Percentiles rank a stretch among this genome's conserved stretches.
Evolutionary conservation across 2,329 filamentous ascomycete species (phyloP).

Genomic region (Colletotrichum cordylinicola): DNA sequence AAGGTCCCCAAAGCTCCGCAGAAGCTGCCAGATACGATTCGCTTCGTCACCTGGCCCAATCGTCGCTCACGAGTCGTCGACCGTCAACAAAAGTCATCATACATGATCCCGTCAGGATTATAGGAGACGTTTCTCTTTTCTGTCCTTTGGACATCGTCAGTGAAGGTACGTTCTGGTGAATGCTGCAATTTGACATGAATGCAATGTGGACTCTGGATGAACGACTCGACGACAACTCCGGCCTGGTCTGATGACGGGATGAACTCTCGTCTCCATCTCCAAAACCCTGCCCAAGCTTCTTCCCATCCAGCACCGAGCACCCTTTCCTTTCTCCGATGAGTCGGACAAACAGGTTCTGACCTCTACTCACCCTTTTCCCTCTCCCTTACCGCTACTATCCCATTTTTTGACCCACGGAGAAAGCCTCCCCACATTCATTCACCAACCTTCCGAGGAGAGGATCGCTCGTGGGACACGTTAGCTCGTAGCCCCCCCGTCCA

Average conservation of each 20-base stretch:
- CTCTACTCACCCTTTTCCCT: constrained; percentile 29
- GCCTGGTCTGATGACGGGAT: not conserved
- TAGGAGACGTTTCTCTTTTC: constrained; percentile 4
- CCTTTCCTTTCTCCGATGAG: constrained; percentile 1
- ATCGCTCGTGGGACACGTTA: constrained; percentile 64
- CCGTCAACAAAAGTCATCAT: not conserved
- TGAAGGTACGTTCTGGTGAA: constrained; percentile 22
- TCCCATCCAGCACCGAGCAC: constrained; percentile 16
- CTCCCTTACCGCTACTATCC: constrained; percentile 47
- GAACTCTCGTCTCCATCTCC: constrained; percentile 6
- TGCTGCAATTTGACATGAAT: not conserved
- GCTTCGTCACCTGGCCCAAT: not conserved
- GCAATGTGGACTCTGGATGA: not conserved
- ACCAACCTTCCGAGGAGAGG: constrained; percentile 33
- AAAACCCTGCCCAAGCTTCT: not conserved
- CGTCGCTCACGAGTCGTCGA: not conserved
- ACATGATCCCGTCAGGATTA: constrained; percentile 21
- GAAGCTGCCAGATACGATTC: not conserved
- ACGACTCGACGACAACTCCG: not conserved
- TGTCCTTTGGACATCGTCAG: constrained; percentile 7
- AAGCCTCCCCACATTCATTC: constrained; percentile 42
- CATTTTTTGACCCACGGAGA: constrained; percentile 28
- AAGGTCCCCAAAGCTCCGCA: constrained; percentile 8
- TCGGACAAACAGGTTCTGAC: constrained; percentile 28
- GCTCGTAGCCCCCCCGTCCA: constrained; percentile 62